Evolutionary conservation across 2,329 filamentous ascomycete species (phyloP).

Genomic region (Phialophora chinensis): DNA sequence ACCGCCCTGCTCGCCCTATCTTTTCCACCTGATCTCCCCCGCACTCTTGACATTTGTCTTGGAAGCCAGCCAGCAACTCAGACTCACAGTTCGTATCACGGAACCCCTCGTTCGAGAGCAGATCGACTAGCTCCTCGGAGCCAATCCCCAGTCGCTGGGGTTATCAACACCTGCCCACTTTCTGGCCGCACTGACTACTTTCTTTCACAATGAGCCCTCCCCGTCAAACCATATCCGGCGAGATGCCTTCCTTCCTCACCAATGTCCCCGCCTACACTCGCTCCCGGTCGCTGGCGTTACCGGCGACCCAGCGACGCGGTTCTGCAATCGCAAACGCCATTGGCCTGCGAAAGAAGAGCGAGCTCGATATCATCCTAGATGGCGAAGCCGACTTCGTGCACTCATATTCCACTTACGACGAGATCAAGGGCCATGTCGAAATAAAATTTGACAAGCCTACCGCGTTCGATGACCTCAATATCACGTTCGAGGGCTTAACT

Average conservation of each 20-base stretch:
- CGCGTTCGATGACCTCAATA: slow-evolving; percentile 41
- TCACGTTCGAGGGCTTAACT: slow-evolving; percentile 43
- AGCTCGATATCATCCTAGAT: slow-evolving; percentile 40
- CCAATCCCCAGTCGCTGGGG: slow-evolving; percentile 1
- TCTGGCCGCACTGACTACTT: slow-evolving; percentile 1
- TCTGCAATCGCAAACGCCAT: slow-evolving; percentile 36
- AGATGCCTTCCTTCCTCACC: slow-evolving; percentile 35
- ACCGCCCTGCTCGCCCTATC: slow-evolving; percentile 1
- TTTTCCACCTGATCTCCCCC: slow-evolving; percentile 18
- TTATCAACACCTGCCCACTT: slow-evolving; percentile 19
- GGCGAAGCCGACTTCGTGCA: slow-evolving; percentile 35
- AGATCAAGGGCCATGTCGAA: slow-evolving; percentile 43
- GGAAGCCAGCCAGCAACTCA: background rate
- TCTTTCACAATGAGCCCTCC: slow-evolving; percentile 23
- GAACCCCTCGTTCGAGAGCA: slow-evolving; percentile 9
- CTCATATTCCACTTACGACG: slow-evolving; percentile 44
- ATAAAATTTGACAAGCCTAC: slow-evolving; percentile 42
- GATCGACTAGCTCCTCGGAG: slow-evolving; percentile 6
- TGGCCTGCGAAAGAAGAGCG: slow-evolving; percentile 35
- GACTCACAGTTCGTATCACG: slow-evolving; percentile 3
- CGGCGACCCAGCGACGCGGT: slow-evolving; percentile 25
- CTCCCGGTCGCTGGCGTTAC: slow-evolving; percentile 30
- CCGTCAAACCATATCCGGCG: slow-evolving; percentile 28
- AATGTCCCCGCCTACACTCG: slow-evolving; percentile 31
- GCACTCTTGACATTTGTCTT: slow-evolving; percentile 10